A percentile compares a stretch with the other conserved stretches of the same genome.
Conservation (phyloP, 1,139 yeast genomes). For the Suhomyces choctaworum region DNA sequence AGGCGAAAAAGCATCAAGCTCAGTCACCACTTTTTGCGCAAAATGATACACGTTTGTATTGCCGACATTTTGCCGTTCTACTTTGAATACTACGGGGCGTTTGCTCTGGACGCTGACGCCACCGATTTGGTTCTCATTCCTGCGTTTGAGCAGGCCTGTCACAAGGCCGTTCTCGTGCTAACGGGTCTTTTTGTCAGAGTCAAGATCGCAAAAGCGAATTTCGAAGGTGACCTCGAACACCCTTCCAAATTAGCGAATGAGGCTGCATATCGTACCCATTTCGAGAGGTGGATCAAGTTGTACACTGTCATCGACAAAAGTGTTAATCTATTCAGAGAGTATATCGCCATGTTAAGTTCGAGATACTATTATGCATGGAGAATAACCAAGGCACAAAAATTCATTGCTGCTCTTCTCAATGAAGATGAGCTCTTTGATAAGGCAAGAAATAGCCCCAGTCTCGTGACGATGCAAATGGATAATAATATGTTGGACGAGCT, state of each 20-base stretch:
- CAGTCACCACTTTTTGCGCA: slow-evolving; percentile 39
- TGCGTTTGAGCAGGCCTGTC: slow-evolving; percentile 38
- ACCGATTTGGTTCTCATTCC: slow-evolving; percentile 47
- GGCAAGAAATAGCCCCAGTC: slow-evolving; percentile 1
- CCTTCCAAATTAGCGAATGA: slow-evolving; percentile 8
- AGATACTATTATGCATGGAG: slow-evolving; percentile 55
- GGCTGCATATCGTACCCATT: slow-evolving; percentile 8
- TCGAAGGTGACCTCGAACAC: slow-evolving; percentile 13
- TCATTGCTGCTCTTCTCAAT: slow-evolving; percentile 11
- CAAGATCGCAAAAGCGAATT: slow-evolving; percentile 11
- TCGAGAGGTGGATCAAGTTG: slow-evolving; percentile 10
- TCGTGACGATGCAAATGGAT: slow-evolving; percentile 3
- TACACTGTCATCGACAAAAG: slow-evolving; percentile 7
- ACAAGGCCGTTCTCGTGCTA: slow-evolving; percentile 37
- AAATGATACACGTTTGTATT: slow-evolving; percentile 29
- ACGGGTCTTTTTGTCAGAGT: slow-evolving; percentile 25
- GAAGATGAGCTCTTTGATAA: slow-evolving; percentile 13
- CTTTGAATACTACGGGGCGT: slow-evolving; percentile 33
- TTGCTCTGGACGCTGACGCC: slow-evolving; percentile 22
- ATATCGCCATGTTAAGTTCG: slow-evolving; percentile 26
- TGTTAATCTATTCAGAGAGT: slow-evolving; percentile 12
- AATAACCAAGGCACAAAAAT: slow-evolving; percentile 43
- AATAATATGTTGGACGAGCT: slow-evolving; percentile 13
- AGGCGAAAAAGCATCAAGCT: slow-evolving; percentile 24
- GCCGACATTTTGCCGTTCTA: slow-evolving; percentile 44